Percentiles rank a stretch among this genome's conserved stretches.
phyloP scores from a whole-genome alignment of 768 basidiomycete species.

The Tulasnella sp. region DNA sequence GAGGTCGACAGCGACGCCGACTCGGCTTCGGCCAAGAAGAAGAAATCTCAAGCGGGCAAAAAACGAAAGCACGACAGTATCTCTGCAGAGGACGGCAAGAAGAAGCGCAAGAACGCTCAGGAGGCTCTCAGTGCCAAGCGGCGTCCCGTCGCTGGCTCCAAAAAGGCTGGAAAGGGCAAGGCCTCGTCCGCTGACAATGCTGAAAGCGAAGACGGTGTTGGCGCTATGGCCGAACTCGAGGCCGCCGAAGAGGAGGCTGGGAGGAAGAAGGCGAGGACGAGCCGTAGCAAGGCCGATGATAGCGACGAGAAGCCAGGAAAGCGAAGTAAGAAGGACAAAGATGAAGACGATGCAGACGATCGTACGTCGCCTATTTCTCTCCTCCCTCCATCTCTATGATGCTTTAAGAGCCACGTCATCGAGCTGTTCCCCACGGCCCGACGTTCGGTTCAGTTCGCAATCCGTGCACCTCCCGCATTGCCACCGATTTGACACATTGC shows the following conservation, averaged over 20 bases:
- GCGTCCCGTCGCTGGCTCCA: slow-evolving; percentile 30
- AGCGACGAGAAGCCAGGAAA: slow-evolving; percentile 31
- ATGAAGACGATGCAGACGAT: slow-evolving; percentile 55
- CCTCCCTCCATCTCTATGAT: slow-evolving; percentile 1
- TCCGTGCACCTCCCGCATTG: background rate
- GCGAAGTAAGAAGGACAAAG: slow-evolving; percentile 59
- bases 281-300: slow-evolving; percentile 16
- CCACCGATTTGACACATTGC: background rate
- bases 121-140: slow-evolving; percentile 30
- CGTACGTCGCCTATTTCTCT: slow-evolving; percentile 43
- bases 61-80: slow-evolving; percentile 48
- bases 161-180: slow-evolving; percentile 44
- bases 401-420: slow-evolving; percentile 26
- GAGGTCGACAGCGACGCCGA: slow-evolving; percentile 50
- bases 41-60: slow-evolving; percentile 35
- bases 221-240: slow-evolving; percentile 44
- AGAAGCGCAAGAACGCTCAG: slow-evolving; percentile 55
- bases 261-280: slow-evolving; percentile 46
- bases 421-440: slow-evolving; percentile 2
- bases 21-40: slow-evolving; percentile 41
- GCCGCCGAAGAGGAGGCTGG: slow-evolving; percentile 35
- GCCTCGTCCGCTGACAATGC: slow-evolving; percentile 39
- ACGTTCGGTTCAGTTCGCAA: slow-evolving; percentile 28
- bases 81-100: slow-evolving; percentile 41
- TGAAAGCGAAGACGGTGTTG: slow-evolving; percentile 49